Evolutionary conservation across 176 grass and related monocot genomes (phyloP), one percentile per base, ranked within the genome.

Genomic region (Carex scoparia): DNA sequence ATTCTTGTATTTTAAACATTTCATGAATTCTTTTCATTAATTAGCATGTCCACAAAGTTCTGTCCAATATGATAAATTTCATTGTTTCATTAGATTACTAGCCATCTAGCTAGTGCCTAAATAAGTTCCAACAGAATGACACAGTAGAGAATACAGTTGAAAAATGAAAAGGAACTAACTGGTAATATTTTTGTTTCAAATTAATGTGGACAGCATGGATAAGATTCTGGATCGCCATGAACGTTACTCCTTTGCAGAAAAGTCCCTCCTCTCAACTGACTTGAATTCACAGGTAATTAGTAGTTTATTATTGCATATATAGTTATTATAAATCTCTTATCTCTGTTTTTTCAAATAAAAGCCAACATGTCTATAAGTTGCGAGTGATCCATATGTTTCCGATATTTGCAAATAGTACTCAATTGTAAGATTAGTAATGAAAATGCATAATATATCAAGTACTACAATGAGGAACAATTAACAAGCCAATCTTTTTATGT

Each of bases 211-310:
- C 88, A 94, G 90, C 54, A 92, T 92, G 86, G 93, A 94, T 32
- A 90, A 86, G 81, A 92, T 94, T 85, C 90, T 94, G 33, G 93
- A 94, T 86, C 88, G 86, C 49, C 92, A 94, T 30, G 93, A 94
- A 18, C 90, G 70, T 58, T 94, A 90, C 71, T 90, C 93, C 1
- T 90, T 92, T 86, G 88, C 93, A 87, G 93, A 94, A 84, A 92
- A 81, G 85, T 90, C 88, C 57, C 82, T 92, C 38, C 71, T 83
- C 84, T 90, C 90, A 66, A 76, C 88, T 84, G 88, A 90, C 66
- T 81, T 87, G 12, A 88, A 92, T 76, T 83, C 65, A n/a, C 86
- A 94, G 93, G 93, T 94, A 94, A 79, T 53, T 35, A 49, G n/a
- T 62, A 66, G 0, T 66, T 65, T 71, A 44, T n/a, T 10, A 14